Conservation (phyloP, 208 protist genomes). For the Wallacemonas sp. region DNA sequence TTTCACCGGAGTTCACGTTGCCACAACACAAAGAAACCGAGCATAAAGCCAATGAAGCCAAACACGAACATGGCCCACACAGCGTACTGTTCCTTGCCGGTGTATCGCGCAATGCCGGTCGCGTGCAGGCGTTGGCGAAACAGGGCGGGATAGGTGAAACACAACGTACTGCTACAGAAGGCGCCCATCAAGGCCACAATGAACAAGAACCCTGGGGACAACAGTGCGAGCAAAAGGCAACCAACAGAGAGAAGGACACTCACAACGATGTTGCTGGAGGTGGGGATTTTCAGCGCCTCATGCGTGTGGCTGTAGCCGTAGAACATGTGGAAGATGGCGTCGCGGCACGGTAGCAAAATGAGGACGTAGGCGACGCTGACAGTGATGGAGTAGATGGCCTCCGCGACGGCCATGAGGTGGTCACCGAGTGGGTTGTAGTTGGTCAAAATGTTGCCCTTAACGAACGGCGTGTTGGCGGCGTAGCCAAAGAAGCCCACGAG, state of each 20-base stretch:
- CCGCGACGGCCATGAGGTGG: slow-evolving; percentile 22
- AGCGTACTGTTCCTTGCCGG: slow-evolving; percentile 12
- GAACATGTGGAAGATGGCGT: slow-evolving; percentile 34
- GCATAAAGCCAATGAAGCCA: slow-evolving; percentile 16
- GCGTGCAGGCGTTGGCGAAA: slow-evolving; percentile 31
- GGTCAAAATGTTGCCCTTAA: slow-evolving; percentile 36
- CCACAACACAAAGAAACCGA: not conserved
- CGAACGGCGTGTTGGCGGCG: slow-evolving; percentile 22
- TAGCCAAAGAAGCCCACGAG: slow-evolving; percentile 37
- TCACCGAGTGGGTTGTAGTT: slow-evolving; percentile 35
- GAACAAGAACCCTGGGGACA: slow-evolving; percentile 25
- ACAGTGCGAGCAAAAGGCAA: slow-evolving; percentile 26
- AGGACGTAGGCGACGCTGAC: slow-evolving; percentile 30
- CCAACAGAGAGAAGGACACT: slow-evolving; percentile 20
- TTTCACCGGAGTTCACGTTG: not conserved
- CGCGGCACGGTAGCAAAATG: slow-evolving; percentile 31
- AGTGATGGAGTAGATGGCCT: slow-evolving; percentile 25
- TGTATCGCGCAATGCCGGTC: slow-evolving; percentile 22
- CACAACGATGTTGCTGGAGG: slow-evolving; percentile 17
- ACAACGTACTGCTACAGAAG: slow-evolving; percentile 33
- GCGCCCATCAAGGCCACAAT: slow-evolving; percentile 34
- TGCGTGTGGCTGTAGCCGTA: slow-evolving; percentile 27
- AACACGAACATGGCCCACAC: slow-evolving; percentile 24
- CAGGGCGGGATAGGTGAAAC: slow-evolving; percentile 32
- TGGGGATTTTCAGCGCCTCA: slow-evolving; percentile 31